A percentile compares a stretch with the other conserved stretches of the same genome.
These are phyloP conservation scores for Podaxis sp. DNA, from an alignment of 768 basidiomycete species.

Conservation along the genomic window DNA sequence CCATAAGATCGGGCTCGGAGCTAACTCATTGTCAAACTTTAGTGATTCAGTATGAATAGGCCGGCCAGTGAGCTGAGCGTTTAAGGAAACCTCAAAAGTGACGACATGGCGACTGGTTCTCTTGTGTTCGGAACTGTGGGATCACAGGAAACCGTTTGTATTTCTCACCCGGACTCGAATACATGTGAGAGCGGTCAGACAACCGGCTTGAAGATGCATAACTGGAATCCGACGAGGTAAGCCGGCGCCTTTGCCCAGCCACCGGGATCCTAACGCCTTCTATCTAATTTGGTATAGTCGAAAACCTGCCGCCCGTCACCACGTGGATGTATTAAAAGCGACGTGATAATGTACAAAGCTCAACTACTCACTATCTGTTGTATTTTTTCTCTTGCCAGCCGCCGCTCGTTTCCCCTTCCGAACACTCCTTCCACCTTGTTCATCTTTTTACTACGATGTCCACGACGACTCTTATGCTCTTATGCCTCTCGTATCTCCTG, in stretches of 20 bases:
- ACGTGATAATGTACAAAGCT: neutral
- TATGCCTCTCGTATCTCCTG: neutral
- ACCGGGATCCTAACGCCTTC: neutral
- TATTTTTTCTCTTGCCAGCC: neutral
- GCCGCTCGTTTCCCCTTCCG: neutral
- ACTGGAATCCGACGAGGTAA: too few relatives aligned
- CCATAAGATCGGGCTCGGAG: too few relatives aligned
- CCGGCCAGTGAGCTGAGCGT: too few relatives aligned
- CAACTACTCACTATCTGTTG: neutral
- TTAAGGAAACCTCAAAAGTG: too few relatives aligned
- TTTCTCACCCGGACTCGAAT: too few relatives aligned
- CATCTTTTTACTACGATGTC: neutral
- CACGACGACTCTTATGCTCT: neutral
- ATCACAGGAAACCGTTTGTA: too few relatives aligned
- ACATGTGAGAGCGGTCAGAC: too few relatives aligned
- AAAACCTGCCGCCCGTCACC: neutral
- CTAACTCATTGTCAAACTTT: too few relatives aligned
- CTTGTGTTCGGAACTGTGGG: too few relatives aligned
- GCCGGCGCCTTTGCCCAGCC: neutral
- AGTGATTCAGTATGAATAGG: too few relatives aligned
- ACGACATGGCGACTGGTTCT: too few relatives aligned
- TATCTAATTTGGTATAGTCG: slow-evolving; percentile 8
- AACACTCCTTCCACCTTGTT: neutral
- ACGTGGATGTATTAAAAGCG: neutral
- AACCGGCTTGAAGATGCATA: neutral